These are phyloP conservation scores for Podila horticola DNA, from an alignment of 192 early-diverging fungal species.

Conservation along the genomic window DNA sequence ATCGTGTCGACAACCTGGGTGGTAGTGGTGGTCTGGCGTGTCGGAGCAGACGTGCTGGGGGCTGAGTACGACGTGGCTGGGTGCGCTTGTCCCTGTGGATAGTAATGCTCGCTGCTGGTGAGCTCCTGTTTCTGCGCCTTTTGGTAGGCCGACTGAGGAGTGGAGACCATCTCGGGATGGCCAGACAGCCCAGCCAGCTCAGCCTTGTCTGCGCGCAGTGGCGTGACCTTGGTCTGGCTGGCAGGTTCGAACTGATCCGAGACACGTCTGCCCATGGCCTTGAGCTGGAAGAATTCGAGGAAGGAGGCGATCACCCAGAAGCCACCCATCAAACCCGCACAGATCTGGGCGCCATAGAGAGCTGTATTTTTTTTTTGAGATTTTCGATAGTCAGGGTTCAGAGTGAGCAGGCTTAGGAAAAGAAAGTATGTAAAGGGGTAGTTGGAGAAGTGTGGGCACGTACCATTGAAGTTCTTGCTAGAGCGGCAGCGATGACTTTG, in stretches of 20 bases:
- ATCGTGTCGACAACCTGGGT: neutral
- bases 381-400: neutral
- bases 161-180: neutral
- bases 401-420: neutral
- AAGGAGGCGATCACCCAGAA: conserved; percentile 1
- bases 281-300: conserved; percentile 30
- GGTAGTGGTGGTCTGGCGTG: neutral
- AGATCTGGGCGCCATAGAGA: conserved; percentile 32
- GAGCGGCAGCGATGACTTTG: conserved; percentile 1
- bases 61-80: too few relatives aligned
- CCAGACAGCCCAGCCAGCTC: neutral
- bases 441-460: neutral
- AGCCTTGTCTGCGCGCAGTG: neutral
- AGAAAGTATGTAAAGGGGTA: neutral
- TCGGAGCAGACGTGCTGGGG: neutral
- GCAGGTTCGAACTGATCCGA: neutral
- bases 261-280: neutral
- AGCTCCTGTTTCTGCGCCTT: neutral
- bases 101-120: neutral
- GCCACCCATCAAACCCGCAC: conserved; percentile 25
- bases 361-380: conserved; percentile 2
- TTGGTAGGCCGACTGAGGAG: neutral
- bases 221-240: conserved; percentile 2
- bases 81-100: neutral
- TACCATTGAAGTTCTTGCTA: conserved; percentile 1